A percentile compares a stretch with the other conserved stretches of the same genome.
These are phyloP conservation scores for Pezicula radicicola DNA, from an alignment of 2,329 filamentous ascomycete genomes.

Conservation along the genomic window DNA sequence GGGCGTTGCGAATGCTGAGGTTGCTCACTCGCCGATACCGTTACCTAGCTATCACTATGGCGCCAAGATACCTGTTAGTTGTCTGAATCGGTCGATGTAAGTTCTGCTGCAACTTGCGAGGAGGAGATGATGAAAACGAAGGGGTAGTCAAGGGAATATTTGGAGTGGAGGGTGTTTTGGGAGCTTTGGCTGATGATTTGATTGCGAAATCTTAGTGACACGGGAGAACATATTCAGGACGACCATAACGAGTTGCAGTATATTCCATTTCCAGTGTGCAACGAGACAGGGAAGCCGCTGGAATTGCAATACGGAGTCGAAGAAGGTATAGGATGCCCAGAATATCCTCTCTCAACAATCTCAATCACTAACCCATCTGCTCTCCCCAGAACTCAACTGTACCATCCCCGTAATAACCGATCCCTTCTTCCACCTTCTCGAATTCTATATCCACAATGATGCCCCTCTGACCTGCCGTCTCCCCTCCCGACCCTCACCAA, in stretches of 20 bases:
- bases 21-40: conserved; percentile 23
- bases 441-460: conserved; percentile 98
- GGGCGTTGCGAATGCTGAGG: conserved; percentile 3
- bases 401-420: conserved; percentile 75
- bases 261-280: conserved; percentile 85
- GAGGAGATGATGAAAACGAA: neutral
- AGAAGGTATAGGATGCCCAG: conserved; percentile 20
- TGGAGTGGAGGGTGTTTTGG: neutral
- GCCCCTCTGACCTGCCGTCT: conserved; percentile 89
- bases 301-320: conserved; percentile 85
- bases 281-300: conserved; percentile 80
- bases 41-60: conserved; percentile 64
- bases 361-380: neutral
- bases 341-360: neutral
- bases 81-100: conserved; percentile 71
- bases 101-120: conserved; percentile 27
- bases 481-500: conserved; percentile 66
- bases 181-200: neutral
- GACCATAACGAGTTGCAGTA: conserved; percentile 81
- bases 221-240: conserved; percentile 85
- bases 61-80: conserved; percentile 66
- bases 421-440: conserved; percentile 82
- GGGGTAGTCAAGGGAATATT: neutral
- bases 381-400: conserved; percentile 69
- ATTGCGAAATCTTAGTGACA: conserved; percentile 55